phyloP scores from a whole-genome alignment of 306 rosid genomes.

The Pterocarpus macrocarpus region DNA sequence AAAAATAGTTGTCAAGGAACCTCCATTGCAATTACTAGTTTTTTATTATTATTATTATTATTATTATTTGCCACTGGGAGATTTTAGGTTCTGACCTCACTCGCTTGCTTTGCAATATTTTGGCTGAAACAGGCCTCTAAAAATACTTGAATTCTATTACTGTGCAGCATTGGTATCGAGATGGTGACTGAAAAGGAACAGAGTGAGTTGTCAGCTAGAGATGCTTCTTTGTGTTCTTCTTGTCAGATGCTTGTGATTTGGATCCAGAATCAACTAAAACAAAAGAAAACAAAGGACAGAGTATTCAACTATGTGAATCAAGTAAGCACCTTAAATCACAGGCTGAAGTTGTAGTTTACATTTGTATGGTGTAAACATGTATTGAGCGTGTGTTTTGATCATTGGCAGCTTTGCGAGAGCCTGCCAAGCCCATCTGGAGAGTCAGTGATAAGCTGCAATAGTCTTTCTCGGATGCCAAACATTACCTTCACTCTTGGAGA shows the following conservation, averaged over 20 bases:
- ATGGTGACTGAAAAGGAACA: conserved; percentile 68
- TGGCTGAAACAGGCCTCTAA: conserved; percentile 26
- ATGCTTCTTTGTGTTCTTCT: conserved; percentile 65
- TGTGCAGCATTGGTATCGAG: conserved; percentile 66
- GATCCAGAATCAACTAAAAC: conserved; percentile 80
- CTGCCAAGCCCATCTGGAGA: conserved; percentile 85
- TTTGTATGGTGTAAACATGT: conserved; percentile 12
- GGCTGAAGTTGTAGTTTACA: conserved; percentile 8
- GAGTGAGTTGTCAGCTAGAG: conserved; percentile 48
- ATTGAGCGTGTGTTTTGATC: conserved; percentile 36
- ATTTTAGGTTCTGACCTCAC: conserved; percentile 29
- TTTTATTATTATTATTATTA: background rate
- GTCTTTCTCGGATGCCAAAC: conserved; percentile 72
- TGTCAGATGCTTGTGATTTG: conserved; percentile 85
- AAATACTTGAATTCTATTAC: conserved; percentile 23
- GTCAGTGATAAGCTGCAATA: conserved; percentile 66
- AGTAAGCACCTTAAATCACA: conserved; percentile 54
- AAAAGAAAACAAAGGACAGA: conserved; percentile 68
- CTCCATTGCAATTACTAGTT: conserved; percentile 23
- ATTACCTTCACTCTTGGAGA: conserved; percentile 73
- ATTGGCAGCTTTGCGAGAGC: conserved; percentile 75
- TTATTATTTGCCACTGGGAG: conserved; percentile 6
- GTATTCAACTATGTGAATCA: conserved; percentile 71
- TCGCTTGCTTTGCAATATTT: background rate
- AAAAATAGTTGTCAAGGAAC: background rate